Evolutionary conservation across 768 basidiomycete species (phyloP), one percentile per base, ranked within the genome.

Genomic region (Naganishia randhawae): DNA sequence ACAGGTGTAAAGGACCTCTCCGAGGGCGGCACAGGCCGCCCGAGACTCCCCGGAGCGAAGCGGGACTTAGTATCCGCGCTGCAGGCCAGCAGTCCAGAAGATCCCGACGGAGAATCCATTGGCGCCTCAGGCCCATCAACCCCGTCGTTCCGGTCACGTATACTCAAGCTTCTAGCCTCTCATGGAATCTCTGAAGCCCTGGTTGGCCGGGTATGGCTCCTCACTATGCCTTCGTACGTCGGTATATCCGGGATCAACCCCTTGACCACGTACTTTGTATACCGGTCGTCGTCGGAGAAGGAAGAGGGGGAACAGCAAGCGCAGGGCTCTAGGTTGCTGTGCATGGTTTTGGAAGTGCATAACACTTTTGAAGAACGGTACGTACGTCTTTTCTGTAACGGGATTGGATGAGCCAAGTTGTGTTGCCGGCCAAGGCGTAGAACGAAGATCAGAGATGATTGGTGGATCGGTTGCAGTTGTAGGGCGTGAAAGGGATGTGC

Each of bases 211-310:
- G 83, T 84, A 0, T 91, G 88, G 87, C 84, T 89, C 82, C 80
- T 89, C 79, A 88, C 88, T 2, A 88, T 89, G 86, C 88, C 88
- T 3, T 85, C 84, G 63, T 85, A 85, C 62, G 67, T 87, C 32
- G 88, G 88, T 0, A 84, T 82, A 62, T 86, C 88, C 73, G 89
- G 87, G 0, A 87, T 89, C 63, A 89, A 89, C 68, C 89, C 89
- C 0, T 78, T 89, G 50, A 86, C 86, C 0, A 85, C 87, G 29
- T 89, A 88, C 76, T 88, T 85, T 70, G 84, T 85, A 73, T 89
- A 89, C 73, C 74, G 81, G 50, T 5, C 76, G 72, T 0, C n/a
- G 29, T 42, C 27, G 48, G 52, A 37, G 35, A 17, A 52, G 22
- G 42, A 33, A 53, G 50, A 27, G 27, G 31, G n/a, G 17, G 64